These are phyloP conservation scores for Pyrenochaeta sp. DNA, from an alignment of 2,329 filamentous ascomycete genomes.

Conservation along the genomic window DNA sequence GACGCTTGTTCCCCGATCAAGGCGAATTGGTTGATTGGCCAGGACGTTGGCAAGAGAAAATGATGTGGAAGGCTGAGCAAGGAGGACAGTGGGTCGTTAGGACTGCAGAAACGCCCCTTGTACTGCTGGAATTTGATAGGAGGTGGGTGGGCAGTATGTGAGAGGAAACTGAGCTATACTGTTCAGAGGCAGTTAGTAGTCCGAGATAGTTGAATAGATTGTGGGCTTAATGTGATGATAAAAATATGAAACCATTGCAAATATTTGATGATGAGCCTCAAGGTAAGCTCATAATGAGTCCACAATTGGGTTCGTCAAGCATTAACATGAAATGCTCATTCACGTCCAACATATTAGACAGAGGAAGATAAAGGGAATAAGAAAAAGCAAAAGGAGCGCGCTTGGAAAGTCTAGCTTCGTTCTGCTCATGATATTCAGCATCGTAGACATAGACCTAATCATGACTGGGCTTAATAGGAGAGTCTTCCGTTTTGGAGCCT, in stretches of 20 bases:
- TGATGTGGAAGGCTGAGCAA: background rate
- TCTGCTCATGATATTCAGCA: no score
- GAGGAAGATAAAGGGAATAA: background rate
- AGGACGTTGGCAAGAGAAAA: constrained; percentile 2
- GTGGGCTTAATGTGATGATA: background rate
- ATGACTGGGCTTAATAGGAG: background rate
- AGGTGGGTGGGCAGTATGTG: no score
- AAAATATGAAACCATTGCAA: background rate
- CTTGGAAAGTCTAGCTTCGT: no score
- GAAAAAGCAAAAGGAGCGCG: background rate
- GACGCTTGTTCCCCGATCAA: background rate
- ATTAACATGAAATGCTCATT: background rate
- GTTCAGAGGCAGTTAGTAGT: no score
- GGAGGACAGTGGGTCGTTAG: background rate
- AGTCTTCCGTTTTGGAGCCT: background rate
- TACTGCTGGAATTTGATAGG: no score
- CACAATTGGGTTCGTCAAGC: no score
- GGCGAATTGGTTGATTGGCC: background rate
- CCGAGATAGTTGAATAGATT: no score
- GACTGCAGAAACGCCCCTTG: no score
- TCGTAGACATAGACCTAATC: background rate
- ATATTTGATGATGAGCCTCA: no score
- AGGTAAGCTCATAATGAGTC: background rate
- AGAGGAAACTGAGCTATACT: no score
- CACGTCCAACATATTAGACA: background rate